Evolutionary conservation across 176 grass and related monocot genomes (phyloP).

Genomic region (Phoenix dactylifera): DNA sequence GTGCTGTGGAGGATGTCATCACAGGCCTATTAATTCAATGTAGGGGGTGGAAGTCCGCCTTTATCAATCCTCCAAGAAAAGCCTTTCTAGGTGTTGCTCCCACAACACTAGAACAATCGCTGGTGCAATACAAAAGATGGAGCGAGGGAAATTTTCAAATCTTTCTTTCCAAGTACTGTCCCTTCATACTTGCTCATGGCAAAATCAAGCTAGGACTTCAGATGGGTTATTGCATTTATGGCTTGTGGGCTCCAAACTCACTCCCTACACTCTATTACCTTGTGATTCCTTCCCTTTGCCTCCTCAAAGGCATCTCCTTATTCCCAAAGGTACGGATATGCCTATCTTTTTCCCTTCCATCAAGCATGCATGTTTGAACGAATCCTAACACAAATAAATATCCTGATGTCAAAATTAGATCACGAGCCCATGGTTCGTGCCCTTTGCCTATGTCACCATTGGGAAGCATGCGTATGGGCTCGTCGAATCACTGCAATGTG

Average conservation of each 20-base stretch:
- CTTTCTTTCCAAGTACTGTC: conserved; percentile 52
- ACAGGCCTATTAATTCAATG: conserved; percentile 68
- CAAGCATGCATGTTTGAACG: no score
- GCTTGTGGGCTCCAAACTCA: conserved; percentile 52
- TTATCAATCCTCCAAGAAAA: conserved; percentile 28
- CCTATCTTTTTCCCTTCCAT: not conserved
- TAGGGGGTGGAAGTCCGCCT: conserved; percentile 7
- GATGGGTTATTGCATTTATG: conserved; percentile 47
- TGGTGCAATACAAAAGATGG: conserved; percentile 93
- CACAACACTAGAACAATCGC: conserved; percentile 40
- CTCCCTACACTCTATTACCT: conserved; percentile 56
- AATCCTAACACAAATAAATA: no score
- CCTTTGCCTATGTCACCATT: conserved; percentile 40
- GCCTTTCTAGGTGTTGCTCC: conserved; percentile 60
- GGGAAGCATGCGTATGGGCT: conserved; percentile 35
- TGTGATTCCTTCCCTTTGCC: conserved; percentile 47
- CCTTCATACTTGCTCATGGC: conserved; percentile 43
- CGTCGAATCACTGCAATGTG: conserved; percentile 32
- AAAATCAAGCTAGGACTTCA: conserved; percentile 46
- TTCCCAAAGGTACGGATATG: conserved; percentile 47
- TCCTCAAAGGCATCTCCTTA: conserved; percentile 52
- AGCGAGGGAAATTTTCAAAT: conserved; percentile 48
- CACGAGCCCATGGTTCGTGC: conserved; percentile 39
- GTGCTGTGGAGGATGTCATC: conserved; percentile 59
- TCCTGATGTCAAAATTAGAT: conserved; percentile 27